phyloP scores from a whole-genome alignment of 495 filamentous ascomycete species.

The Echria macrotheca region DNA sequence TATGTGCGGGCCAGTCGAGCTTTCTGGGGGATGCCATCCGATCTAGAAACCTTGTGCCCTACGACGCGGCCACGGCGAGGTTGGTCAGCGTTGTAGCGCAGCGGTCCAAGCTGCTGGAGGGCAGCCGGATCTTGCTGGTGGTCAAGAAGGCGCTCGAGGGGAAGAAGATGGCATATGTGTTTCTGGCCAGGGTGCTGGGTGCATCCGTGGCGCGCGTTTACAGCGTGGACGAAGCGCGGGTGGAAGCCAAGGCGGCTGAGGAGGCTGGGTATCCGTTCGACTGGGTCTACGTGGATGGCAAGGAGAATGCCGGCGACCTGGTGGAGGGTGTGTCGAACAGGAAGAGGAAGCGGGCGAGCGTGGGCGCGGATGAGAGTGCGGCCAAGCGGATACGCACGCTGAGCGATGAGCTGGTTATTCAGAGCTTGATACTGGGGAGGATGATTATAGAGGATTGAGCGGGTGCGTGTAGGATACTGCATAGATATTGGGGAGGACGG shows the following conservation, averaged over 20 bases:
- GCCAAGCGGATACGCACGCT: conserved; percentile 53
- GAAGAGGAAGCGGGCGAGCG: conserved; percentile 43
- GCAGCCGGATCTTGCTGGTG: conserved; percentile 68
- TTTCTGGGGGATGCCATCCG: conserved; percentile 73
- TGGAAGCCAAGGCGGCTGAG: conserved; percentile 48
- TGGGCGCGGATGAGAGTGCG: conserved; percentile 25
- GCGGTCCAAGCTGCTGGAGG: conserved; percentile 58
- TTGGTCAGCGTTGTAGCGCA: conserved; percentile 51
- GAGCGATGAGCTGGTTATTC: conserved; percentile 82
- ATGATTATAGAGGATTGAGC: conserved; percentile 59
- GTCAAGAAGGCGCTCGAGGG: conserved; percentile 61
- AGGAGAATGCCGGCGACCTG: conserved; percentile 20
- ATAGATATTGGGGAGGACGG: too few relatives aligned
- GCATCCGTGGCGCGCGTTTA: conserved; percentile 61
- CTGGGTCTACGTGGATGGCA: conserved; percentile 71
- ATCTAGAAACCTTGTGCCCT: conserved; percentile 60
- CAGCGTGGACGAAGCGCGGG: conserved; percentile 58
- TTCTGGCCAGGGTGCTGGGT: conserved; percentile 74
- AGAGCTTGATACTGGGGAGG: conserved; percentile 84
- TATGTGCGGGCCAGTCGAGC: conserved; percentile 76
- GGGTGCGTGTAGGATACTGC: too few relatives aligned
- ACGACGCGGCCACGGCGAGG: conserved; percentile 50
- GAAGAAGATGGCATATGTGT: conserved; percentile 51
- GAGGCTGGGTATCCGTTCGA: conserved; percentile 55
- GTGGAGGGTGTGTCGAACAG: conserved; percentile 17